These are phyloP conservation scores for Comarum palustre DNA, from an alignment of 306 rosid species.

Conservation along the genomic window DNA sequence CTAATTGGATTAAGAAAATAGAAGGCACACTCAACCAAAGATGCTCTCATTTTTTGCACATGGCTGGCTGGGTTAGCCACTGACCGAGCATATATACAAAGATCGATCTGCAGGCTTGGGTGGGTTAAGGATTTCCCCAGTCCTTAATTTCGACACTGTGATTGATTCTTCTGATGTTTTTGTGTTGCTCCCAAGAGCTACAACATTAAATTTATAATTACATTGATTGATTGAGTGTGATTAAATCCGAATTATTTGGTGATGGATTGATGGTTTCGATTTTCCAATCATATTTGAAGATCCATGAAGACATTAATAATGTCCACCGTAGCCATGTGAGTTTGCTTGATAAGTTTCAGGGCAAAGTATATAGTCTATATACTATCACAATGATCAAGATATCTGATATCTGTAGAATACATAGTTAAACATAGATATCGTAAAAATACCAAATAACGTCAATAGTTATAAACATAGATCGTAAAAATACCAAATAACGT, in stretches of 20 bases:
- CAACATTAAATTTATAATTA: not conserved
- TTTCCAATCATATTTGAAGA: slow-evolving; percentile 26
- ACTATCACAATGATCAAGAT: not conserved
- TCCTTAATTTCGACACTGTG: not conserved
- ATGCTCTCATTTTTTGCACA: slow-evolving; percentile 39
- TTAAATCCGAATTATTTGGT: not conserved
- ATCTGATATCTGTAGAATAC: not conserved
- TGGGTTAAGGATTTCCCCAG: not conserved
- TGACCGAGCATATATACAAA: slow-evolving; percentile 26
- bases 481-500: too few relatives aligned
- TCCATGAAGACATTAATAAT: slow-evolving; percentile 22
- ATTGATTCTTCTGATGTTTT: slow-evolving; percentile 24
- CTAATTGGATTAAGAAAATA: too few relatives aligned
- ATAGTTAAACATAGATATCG: too few relatives aligned
- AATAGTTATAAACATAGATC: too few relatives aligned
- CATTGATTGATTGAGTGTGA: not conserved
- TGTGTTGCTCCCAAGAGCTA: slow-evolving; percentile 23
- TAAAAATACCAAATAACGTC: too few relatives aligned
- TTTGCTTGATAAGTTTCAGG: not conserved
- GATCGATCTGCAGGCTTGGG: slow-evolving; percentile 16
- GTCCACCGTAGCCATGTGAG: slow-evolving; percentile 41
- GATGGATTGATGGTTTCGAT: not conserved
- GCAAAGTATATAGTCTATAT: too few relatives aligned
- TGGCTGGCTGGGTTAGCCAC: slow-evolving; percentile 31
- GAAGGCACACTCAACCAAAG: slow-evolving; percentile 25